Evolutionary conservation across 495 filamentous ascomycete species (phyloP), one percentile per base, ranked within the genome.

Genomic region (Penicillium fimorum): DNA sequence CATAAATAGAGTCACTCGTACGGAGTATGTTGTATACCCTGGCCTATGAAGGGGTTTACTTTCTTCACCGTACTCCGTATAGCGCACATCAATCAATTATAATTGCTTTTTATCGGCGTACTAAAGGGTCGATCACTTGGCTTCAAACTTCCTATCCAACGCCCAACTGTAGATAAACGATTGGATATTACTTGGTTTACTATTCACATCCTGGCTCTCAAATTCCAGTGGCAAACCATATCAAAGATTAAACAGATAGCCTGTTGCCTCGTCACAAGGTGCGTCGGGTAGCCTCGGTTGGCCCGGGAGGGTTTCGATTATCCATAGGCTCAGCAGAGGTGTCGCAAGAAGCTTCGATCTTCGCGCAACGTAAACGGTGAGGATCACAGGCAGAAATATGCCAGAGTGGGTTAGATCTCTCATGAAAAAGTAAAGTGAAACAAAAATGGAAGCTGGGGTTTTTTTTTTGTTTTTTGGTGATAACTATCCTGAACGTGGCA

Each of bases 401-500:
- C 22, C 24, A 41, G 27, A 51, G 22, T n/a, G 24, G 15, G 15
- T 41, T 9, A 41, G 9, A 22, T 32, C 13, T 18, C 15, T 29
- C 6, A 6, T 29, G 5, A 40, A 8, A 17, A 43, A 43, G 17
- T 20, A 27, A 20, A 51, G 46, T 32, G 47, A 33, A 20, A 22
- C 30, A 22, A 1, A 32, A 32, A 32, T 32, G 50, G 17, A 53
- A 47, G 29, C 44, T 55, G 45, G 33, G 42, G 48, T 29, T 51
- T 22, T 22, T 22, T 22, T 22, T 22, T 22, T 22, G 1, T 22
- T 22, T 22, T 22, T 45, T 50, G 43, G 33, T 57, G 55, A 47
- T 41, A 53, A 59, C 22, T 57, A 44, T 63, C 24, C 48, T 54
- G 56, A 68, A 66, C 63, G 63, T 65, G 63, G 63, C 38, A 50